Conservation (phyloP, 768 basidiomycete genomes). For the Amanita exitialis region DNA sequence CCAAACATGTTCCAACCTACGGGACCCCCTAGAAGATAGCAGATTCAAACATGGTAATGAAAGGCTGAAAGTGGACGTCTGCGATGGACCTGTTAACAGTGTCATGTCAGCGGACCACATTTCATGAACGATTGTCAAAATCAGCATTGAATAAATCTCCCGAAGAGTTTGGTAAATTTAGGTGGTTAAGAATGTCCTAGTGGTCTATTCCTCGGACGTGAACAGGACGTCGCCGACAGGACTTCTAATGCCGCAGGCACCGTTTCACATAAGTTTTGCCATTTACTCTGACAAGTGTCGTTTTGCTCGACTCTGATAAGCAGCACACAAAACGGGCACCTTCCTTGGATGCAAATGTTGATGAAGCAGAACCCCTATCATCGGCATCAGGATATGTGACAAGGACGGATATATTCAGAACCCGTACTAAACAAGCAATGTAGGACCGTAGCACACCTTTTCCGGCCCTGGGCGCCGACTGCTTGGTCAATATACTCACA, state of each 20-base stretch:
- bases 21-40: background rate
- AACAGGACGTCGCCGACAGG: background rate
- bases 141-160: too few relatives aligned
- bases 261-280: background rate
- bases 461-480: background rate
- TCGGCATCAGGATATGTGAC: background rate
- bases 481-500: background rate
- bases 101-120: too few relatives aligned
- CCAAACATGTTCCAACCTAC: background rate
- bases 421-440: background rate
- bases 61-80: background rate
- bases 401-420: background rate
- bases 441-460: background rate
- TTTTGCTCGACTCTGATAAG: background rate
- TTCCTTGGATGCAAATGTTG: background rate
- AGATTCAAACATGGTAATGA: background rate
- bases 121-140: too few relatives aligned
- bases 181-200: background rate
- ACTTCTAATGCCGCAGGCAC: background rate
- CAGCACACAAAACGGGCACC: background rate
- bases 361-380: background rate
- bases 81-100: background rate
- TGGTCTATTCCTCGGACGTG: background rate
- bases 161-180: background rate
- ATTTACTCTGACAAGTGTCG: background rate